A percentile compares a stretch with the other conserved stretches of the same genome.
phyloP scores from a whole-genome alignment of 768 basidiomycete genomes.

The Coprinopsis marcescibilis region DNA sequence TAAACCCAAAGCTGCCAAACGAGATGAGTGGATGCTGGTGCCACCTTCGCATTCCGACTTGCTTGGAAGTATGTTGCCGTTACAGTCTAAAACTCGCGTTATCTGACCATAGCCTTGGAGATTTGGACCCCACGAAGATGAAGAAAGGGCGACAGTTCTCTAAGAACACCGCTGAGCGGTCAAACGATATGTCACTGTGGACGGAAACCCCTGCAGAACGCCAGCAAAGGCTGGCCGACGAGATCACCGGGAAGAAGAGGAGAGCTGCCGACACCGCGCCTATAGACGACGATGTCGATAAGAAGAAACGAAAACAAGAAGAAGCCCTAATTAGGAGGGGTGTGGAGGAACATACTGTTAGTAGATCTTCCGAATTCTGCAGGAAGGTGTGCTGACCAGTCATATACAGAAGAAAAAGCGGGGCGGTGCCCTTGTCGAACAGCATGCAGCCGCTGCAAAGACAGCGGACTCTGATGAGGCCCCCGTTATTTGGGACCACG shows the following conservation, averaged over 20 bases:
- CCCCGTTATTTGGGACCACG: constrained; percentile 84
- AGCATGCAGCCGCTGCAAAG: constrained; percentile 35
- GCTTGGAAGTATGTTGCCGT: constrained; percentile 56
- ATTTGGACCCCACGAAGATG: constrained; percentile 82
- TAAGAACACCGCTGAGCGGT: constrained; percentile 37
- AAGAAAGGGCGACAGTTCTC: constrained; percentile 72
- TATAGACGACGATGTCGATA: constrained; percentile 35
- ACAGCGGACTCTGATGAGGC: constrained; percentile 46
- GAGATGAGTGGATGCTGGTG: constrained; percentile 98
- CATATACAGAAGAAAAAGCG: constrained; percentile 38
- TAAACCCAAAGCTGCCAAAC: constrained; percentile 70
- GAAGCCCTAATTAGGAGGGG: constrained; percentile 59
- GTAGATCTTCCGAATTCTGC: constrained; percentile 22
- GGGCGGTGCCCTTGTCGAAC: constrained; percentile 49
- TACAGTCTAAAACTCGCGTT: background rate
- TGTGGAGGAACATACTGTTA: constrained; percentile 77
- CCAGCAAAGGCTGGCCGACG: constrained; percentile 88
- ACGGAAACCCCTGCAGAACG: constrained; percentile 95
- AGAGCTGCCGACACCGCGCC: constrained; percentile 53
- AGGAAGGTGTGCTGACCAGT: background rate
- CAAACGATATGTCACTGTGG: constrained; percentile 72
- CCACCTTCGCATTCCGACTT: constrained; percentile 82
- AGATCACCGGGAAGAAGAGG: constrained; percentile 87
- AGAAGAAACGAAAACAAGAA: constrained; percentile 58
- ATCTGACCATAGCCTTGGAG: constrained; percentile 30